Evolutionary conservation across 768 basidiomycete species (phyloP).

Genomic region (Postia placenta): DNA sequence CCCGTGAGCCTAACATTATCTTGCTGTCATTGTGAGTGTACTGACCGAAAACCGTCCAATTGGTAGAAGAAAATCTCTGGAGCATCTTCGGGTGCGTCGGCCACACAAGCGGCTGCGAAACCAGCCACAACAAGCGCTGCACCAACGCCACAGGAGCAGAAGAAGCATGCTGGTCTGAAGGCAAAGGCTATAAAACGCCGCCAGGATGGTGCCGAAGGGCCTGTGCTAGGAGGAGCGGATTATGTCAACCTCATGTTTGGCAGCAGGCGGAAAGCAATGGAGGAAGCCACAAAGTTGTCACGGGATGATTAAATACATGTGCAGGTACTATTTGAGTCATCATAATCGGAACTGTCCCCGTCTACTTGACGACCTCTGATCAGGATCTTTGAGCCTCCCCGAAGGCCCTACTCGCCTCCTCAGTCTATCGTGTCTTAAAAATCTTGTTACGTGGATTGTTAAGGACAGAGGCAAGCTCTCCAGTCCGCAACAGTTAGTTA

Average conservation of each 20-base stretch:
- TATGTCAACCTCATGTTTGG: slow-evolving; percentile 71
- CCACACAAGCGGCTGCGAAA: slow-evolving; percentile 5
- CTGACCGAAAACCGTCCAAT: background rate
- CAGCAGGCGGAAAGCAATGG: slow-evolving; percentile 56
- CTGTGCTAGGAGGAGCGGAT: slow-evolving; percentile 67
- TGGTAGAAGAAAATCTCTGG: slow-evolving; percentile 22
- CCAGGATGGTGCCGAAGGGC: slow-evolving; percentile 25
- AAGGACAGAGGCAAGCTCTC: too few species aligned
- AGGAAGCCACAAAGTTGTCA: slow-evolving; percentile 62
- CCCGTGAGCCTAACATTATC: slow-evolving; percentile 31
- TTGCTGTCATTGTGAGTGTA: background rate
- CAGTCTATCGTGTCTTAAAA: too few species aligned
- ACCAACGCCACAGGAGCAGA: slow-evolving; percentile 23
- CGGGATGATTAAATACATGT: slow-evolving; percentile 11
- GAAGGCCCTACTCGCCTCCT: too few species aligned
- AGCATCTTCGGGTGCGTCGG: slow-evolving; percentile 2
- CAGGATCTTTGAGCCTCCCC: too few species aligned
- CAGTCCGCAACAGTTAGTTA: too few species aligned
- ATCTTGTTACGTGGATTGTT: too few species aligned
- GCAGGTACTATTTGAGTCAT: too few species aligned
- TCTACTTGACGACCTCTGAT: too few species aligned
- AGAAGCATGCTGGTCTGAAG: slow-evolving; percentile 47
- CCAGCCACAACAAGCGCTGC: slow-evolving; percentile 12
- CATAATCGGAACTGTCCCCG: too few species aligned
- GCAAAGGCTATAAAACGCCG: slow-evolving; percentile 29